Base-by-base conservation (phyloP, 192 early-diverging fungal genomes). In the Coemansia sp. region DNA sequence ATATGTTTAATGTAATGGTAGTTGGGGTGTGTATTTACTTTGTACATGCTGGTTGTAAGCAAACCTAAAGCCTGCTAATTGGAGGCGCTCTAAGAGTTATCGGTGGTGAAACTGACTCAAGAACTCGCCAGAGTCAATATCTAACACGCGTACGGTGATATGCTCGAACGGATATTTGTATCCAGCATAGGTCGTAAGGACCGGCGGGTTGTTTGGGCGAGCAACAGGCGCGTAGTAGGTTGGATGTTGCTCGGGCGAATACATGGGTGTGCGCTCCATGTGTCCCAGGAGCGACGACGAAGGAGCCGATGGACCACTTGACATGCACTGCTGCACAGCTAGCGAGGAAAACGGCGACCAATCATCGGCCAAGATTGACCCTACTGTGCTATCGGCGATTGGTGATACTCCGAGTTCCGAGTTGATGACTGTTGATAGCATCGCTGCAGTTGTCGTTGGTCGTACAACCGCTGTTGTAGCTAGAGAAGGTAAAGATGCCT, bases 41-140 rank as follows among this genome's bases (percentile, higher is more conserved):
- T 58, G 55, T 58, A 58, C 55, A 58, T 58, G 55, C 15, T 14
- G 12, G 27, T 19, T 31, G 29, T 23, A 6, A 58, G 3, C 29
- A 58, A 31, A 3, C 29, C 31, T 12, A 17, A 14, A 17, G 29
- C 19, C 23, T n/a, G 8, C 8, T n/a, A 19, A 9, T 8, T 36
- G 34, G 34, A 36, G 34, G 34, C 34, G 34, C 34, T 48, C n/a
- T 21, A 48, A 8, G 32, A 6, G 55, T 5, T 70, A 62, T 19
- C 23, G 51, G 29, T 55, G 46, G 15, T 66, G 73, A 50, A 75
- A 72, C 36, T 74, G 73, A 8, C 45, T 44, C 27, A 80, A 70
- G 58, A 60, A 75, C 36, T 80, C 78, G 63, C 78, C 78, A 36
- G 78, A 65, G 19, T 80, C 78, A n/a, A 72, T 19, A 32, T 80